phyloP scores from a whole-genome alignment of 352 stramenopile genomes.

The Phytophthora quininea region DNA sequence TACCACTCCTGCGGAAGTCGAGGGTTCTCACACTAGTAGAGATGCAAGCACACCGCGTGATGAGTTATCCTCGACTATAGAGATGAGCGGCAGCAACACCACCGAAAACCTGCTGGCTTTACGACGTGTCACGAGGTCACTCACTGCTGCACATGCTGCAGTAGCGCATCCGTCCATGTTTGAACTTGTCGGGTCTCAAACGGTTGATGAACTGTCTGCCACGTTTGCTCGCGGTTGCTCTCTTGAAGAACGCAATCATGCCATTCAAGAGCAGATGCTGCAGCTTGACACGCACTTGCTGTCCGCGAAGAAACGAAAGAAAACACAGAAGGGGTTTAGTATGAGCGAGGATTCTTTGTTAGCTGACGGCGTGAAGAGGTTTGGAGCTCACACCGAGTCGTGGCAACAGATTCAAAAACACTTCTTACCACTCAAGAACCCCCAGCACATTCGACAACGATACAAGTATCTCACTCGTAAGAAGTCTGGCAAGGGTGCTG shows the following conservation, averaged over 20 bases:
- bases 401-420: slow-evolving; percentile 71
- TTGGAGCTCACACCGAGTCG: slow-evolving; percentile 47
- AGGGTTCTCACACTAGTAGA: not conserved
- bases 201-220: slow-evolving; percentile 57
- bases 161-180: slow-evolving; percentile 88
- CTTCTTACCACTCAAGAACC: slow-evolving; percentile 67
- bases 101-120: slow-evolving; percentile 40
- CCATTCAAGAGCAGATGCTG: slow-evolving; percentile 64
- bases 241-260: slow-evolving; percentile 53
- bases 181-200: slow-evolving; percentile 75
- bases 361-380: slow-evolving; percentile 71
- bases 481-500: slow-evolving; percentile 59
- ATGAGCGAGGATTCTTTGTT: slow-evolving; percentile 68
- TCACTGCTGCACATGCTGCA: slow-evolving; percentile 78
- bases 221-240: slow-evolving; percentile 51
- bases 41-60: slow-evolving; percentile 6
- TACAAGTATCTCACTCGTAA: slow-evolving; percentile 76
- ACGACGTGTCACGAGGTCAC: slow-evolving; percentile 75
- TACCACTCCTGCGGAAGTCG: slow-evolving; percentile 9
- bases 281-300: slow-evolving; percentile 81
- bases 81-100: slow-evolving; percentile 6
- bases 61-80: slow-evolving; percentile 5
- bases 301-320: slow-evolving; percentile 43
- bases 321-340: slow-evolving; percentile 60
- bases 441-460: slow-evolving; percentile 54